Evolutionary conservation across 1,284 basidiomycete genomes (phyloP).

Genomic region (Heterobasidion occidentale): DNA sequence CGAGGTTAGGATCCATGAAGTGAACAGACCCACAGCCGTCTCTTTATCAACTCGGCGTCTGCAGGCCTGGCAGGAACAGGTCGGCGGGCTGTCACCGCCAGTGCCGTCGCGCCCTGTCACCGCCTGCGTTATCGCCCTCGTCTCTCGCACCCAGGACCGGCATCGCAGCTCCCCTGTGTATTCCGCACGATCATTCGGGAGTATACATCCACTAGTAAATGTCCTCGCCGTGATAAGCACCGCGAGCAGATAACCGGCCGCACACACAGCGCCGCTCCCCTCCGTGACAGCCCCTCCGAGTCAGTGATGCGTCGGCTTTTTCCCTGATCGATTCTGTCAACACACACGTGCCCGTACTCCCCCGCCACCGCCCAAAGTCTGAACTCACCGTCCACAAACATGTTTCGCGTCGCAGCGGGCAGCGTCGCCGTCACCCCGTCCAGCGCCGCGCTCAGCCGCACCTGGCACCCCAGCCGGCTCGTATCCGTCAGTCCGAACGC

Average conservation of each 20-base stretch:
- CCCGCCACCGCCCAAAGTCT: background rate
- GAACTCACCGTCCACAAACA: slow-evolving; percentile 86
- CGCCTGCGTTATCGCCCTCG: no score
- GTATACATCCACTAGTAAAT: no score
- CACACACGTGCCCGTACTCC: background rate
- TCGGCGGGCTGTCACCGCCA: no score
- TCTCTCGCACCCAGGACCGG: no score
- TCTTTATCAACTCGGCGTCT: no score
- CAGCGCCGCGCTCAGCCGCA: slow-evolving; percentile 73
- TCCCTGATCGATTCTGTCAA: slow-evolving; percentile 4
- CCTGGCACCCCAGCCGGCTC: slow-evolving; percentile 78
- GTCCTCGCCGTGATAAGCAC: no score
- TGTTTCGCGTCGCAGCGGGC: slow-evolving; percentile 92
- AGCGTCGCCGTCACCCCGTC: slow-evolving; percentile 85
- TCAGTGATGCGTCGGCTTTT: slow-evolving; percentile 9
- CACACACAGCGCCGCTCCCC: background rate
- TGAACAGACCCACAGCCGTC: background rate
- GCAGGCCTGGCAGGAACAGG: no score
- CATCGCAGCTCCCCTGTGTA: no score
- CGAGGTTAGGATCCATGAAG: background rate
- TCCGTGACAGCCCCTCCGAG: background rate
- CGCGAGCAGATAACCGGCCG: background rate
- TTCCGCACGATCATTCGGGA: no score
- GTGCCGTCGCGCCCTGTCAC: no score
- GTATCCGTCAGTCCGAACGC: slow-evolving; percentile 97